phyloP scores from a whole-genome alignment of 2,329 filamentous ascomycete genomes.

The Claviceps paspali region DNA sequence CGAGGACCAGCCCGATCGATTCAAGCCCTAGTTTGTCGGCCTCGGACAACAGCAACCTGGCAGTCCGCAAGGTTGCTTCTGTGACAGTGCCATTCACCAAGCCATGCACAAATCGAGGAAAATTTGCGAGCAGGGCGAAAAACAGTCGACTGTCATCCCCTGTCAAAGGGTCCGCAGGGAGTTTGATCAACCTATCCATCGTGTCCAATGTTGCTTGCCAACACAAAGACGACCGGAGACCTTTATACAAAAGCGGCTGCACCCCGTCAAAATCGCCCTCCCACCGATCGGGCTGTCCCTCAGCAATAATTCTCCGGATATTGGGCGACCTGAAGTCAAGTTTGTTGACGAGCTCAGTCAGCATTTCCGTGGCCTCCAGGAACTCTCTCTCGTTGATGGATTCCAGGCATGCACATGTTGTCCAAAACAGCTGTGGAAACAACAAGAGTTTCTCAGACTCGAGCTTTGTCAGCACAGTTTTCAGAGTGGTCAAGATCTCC shows the following conservation, averaged over 20 bases:
- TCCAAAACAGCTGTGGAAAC: slow-evolving; percentile 98
- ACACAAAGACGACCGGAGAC: slow-evolving; percentile 71
- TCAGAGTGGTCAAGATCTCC: slow-evolving; percentile 90
- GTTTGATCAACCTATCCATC: slow-evolving; percentile 60
- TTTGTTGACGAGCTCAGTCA: slow-evolving; percentile 73
- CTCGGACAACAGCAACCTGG: slow-evolving; percentile 53
- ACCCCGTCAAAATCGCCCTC: slow-evolving; percentile 79
- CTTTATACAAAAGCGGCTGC: slow-evolving; percentile 78
- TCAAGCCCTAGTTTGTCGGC: slow-evolving; percentile 57
- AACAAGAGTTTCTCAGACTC: slow-evolving; percentile 63
- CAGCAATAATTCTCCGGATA: slow-evolving; percentile 55
- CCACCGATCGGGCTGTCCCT: slow-evolving; percentile 74
- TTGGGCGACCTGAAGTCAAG: slow-evolving; percentile 60
- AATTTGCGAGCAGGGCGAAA: slow-evolving; percentile 79
- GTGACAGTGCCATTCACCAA: slow-evolving; percentile 52
- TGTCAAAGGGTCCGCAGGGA: slow-evolving; percentile 67
- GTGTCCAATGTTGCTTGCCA: slow-evolving; percentile 63
- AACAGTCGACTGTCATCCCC: slow-evolving; percentile 72
- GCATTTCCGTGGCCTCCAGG: slow-evolving; percentile 78
- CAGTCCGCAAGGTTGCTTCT: slow-evolving; percentile 42
- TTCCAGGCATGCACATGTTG: slow-evolving; percentile 86
- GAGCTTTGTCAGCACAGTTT: slow-evolving; percentile 77
- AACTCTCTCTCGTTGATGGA: slow-evolving; percentile 96
- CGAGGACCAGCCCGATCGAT: slow-evolving; percentile 52
- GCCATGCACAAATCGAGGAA: slow-evolving; percentile 69